These are phyloP conservation scores for Lactarius pseudohatsudake DNA, from an alignment of 768 basidiomycete species.

Conservation along the genomic window DNA sequence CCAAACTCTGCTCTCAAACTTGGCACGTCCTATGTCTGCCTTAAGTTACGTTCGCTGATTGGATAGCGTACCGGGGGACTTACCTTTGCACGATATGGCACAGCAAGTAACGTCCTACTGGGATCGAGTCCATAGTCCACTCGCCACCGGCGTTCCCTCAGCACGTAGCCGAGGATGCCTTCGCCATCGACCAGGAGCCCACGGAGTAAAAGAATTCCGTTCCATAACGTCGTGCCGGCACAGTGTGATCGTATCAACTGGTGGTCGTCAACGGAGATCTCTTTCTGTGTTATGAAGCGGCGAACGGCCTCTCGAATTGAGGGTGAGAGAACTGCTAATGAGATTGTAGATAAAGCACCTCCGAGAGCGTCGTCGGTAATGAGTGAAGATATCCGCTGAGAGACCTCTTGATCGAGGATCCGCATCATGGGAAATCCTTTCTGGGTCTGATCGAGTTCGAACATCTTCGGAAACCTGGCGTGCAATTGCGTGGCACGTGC, in stretches of 20 bases:
- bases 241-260: neutral
- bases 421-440: conserved; percentile 16
- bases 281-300: conserved; percentile 9
- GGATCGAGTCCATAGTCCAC: conserved; percentile 52
- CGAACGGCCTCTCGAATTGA: neutral
- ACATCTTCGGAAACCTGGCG: neutral
- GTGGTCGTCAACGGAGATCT: neutral
- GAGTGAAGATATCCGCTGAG: neutral
- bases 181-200: conserved; percentile 41
- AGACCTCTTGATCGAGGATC: neutral
- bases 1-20: conserved; percentile 48
- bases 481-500: conserved; percentile 23
- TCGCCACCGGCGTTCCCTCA: conserved; percentile 46
- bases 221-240: conserved; percentile 34
- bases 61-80: neutral
- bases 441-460: conserved; percentile 6
- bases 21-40: conserved; percentile 41
- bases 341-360: neutral
- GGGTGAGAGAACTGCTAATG: conserved; percentile 2
- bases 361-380: conserved; percentile 9
- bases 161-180: conserved; percentile 41
- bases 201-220: conserved; percentile 43
- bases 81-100: conserved; percentile 48
- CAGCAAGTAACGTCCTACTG: conserved; percentile 45
- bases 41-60: neutral